Evolutionary conservation across 1,139 yeast species (phyloP), one percentile per base, ranked within the genome.

Genomic region (Yamadazyma aaseri): DNA sequence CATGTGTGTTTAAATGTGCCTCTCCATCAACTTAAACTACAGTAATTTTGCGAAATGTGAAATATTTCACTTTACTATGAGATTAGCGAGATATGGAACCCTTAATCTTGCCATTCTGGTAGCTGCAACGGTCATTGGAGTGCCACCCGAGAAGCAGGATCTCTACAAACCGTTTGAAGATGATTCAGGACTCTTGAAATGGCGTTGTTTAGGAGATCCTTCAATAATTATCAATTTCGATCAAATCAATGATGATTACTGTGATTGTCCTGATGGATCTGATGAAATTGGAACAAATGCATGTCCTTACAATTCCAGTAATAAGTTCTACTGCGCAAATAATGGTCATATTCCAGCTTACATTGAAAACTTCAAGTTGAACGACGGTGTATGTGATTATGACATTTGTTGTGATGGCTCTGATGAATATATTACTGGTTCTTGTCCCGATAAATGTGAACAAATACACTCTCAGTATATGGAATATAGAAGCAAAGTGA

Each of bases 211-310:
- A 26, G 55, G 63, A 17, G 73, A 84, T 51, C 81, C 94, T 0
- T 71, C 78, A 12, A 75, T 87, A 5, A 66, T 64, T 13, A 60
- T 90, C 18, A 65, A 79, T 18, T 70, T 66, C 33, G 67, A 67
- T 28, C 86, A 81, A 51, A 73, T 92, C 46, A 90, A 92, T 53
- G 97, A 92, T 55, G 83, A 89, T 49, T 81, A 74, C 50, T 90
- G 97, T 58, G 98, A 92, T 55, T 92, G 98, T 63, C 97, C 97
- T 0, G 98, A 92, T 59, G 98, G 98, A 0, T 81, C 94, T 3
- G 98, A 92, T 58, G 98, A 92, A 56, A 97, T 97, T 0, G 97
- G 97, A 0, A 92, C 97, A 1, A 70, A 84, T 34, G 97, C 97
- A 0, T 92, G 97, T 56, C 63, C 60, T 1, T 52, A 41, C 33